Evolutionary conservation across 257 asterid species (phyloP).

Genomic region (Solanum arcanum): DNA sequence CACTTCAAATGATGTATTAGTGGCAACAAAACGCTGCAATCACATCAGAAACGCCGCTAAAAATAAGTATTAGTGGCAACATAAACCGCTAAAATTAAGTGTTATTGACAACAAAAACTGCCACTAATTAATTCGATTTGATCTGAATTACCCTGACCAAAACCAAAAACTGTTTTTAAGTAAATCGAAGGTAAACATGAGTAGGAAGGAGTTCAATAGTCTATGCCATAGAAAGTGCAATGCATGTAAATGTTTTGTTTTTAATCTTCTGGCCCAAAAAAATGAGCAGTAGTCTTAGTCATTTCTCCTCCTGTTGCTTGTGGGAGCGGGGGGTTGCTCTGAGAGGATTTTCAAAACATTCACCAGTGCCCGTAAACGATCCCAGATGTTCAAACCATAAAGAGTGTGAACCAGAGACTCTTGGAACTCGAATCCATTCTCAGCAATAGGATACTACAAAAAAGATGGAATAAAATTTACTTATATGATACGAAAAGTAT

Average conservation of each 20-base stretch:
- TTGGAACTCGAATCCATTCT: constrained; percentile 73
- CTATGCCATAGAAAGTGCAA: not conserved
- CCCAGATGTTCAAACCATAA: constrained; percentile 70
- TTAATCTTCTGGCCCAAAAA: not conserved
- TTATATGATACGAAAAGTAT: not conserved
- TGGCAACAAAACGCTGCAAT: too few relatives aligned
- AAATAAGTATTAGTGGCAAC: too few relatives aligned
- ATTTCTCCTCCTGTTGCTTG: constrained; percentile 23
- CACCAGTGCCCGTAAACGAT: constrained; percentile 64
- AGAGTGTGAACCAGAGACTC: constrained; percentile 66
- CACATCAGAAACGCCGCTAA: too few relatives aligned
- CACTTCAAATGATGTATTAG: too few relatives aligned
- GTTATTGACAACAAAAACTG: not conserved
- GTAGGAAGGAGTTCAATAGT: not conserved
- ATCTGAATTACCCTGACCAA: not conserved
- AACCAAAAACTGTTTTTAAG: not conserved
- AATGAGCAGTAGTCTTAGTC: constrained; percentile 16
- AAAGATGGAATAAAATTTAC: not conserved
- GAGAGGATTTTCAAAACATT: constrained; percentile 62
- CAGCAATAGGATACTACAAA: constrained; percentile 76
- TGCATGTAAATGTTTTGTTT: not conserved
- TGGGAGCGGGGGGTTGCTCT: constrained; percentile 40
- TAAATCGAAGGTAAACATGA: not conserved
- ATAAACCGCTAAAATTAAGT: too few relatives aligned
- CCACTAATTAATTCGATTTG: not conserved